Percentiles rank a stretch among this genome's conserved stretches.
Conservation (phyloP, 495 filamentous ascomycete genomes). For the Penicillium robsamsonii region DNA sequence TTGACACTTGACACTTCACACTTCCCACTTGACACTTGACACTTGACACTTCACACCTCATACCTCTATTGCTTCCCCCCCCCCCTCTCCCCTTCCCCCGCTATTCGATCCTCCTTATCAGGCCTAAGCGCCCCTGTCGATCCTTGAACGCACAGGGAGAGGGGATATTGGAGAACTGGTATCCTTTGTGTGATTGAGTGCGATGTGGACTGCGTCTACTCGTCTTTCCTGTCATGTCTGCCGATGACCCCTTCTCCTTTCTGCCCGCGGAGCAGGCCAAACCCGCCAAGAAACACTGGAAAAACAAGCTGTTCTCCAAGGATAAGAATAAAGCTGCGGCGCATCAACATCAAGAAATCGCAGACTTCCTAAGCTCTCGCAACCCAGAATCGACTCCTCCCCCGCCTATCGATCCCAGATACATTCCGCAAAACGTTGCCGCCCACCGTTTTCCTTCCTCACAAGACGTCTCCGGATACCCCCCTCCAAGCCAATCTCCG, state of each 20-base stretch:
- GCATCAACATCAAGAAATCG: slow-evolving; percentile 41
- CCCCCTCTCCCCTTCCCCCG: slow-evolving; percentile 4
- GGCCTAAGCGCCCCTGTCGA: slow-evolving; percentile 23
- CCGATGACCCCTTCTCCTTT: slow-evolving; percentile 42
- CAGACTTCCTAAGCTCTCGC: slow-evolving; percentile 44
- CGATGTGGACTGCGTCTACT: slow-evolving; percentile 19
- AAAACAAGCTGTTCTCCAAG: slow-evolving; percentile 48
- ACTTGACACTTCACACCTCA: background rate
- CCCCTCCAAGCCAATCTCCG: slow-evolving; percentile 16
- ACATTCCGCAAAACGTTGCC: slow-evolving; percentile 13
- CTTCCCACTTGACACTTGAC: background rate
- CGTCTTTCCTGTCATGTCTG: slow-evolving; percentile 34
- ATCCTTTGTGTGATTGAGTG: slow-evolving; percentile 20
- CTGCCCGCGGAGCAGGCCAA: slow-evolving; percentile 32
- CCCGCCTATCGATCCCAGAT: slow-evolving; percentile 21
- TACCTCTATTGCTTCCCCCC: background rate
- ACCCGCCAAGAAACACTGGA: slow-evolving; percentile 42
- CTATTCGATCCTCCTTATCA: slow-evolving; percentile 9
- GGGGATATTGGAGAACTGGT: slow-evolving; percentile 17
- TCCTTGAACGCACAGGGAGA: slow-evolving; percentile 9
- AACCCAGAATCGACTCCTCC: slow-evolving; percentile 11
- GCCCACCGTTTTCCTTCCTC: slow-evolving; percentile 28
- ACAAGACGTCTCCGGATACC: slow-evolving; percentile 23
- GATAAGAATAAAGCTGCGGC: slow-evolving; percentile 38
- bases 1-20: background rate